Conservation (phyloP, 768 basidiomycete genomes). For the Pisolithus orientalis region DNA sequence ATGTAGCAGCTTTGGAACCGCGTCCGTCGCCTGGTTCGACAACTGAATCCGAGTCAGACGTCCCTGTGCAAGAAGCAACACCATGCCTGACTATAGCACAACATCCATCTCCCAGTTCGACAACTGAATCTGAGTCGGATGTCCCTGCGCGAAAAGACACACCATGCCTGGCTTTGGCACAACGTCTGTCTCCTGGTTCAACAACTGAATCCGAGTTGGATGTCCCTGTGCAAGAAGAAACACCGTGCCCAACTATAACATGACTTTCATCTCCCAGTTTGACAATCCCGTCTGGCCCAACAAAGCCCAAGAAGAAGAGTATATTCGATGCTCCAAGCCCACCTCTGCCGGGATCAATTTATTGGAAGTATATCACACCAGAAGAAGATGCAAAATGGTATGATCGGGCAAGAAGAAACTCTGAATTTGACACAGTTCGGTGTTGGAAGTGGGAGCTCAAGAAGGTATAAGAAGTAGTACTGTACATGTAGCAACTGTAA, state of each 20-base stretch:
- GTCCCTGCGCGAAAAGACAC: too few species aligned
- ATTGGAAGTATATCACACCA: too few species aligned
- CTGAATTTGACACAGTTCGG: neutral
- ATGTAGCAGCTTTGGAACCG: neutral
- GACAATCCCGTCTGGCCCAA: neutral
- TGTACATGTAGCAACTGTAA: neutral
- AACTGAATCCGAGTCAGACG: too few species aligned
- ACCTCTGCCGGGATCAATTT: neutral
- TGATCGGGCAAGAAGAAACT: neutral
- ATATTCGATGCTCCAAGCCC: neutral
- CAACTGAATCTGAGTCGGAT: too few species aligned
- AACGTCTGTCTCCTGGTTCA: too few species aligned
- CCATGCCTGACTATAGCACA: too few species aligned
- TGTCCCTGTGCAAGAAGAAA: too few species aligned
- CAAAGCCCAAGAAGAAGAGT: neutral
- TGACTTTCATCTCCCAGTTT: neutral
- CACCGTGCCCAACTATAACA: neutral
- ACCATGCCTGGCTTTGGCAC: too few species aligned
- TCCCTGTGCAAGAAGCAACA: too few species aligned
- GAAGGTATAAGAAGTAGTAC: neutral
- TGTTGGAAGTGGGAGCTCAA: neutral
- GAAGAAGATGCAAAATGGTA: neutral
- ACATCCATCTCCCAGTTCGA: too few species aligned
- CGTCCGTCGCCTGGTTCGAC: too few species aligned
- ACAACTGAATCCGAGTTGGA: too few species aligned